phyloP scores from a whole-genome alignment of 805 yeast genomes.

The Kodamaea jinghongensis region DNA sequence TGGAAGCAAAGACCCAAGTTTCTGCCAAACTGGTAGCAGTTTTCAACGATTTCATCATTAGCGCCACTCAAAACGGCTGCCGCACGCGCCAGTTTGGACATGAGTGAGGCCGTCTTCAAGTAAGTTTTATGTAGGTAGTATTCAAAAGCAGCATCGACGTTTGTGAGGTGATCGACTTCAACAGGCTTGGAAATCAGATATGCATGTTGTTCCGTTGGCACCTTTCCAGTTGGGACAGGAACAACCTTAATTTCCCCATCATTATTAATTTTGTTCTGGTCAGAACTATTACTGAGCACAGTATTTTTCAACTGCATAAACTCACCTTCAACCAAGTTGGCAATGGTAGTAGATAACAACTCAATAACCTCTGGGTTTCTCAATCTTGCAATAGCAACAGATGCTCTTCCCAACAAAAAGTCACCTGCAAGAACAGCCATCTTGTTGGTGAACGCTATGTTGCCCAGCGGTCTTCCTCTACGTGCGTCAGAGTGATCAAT shows the following conservation, averaged over 20 bases:
- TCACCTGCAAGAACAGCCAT: constrained; percentile 98
- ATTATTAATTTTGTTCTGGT: constrained; percentile 46
- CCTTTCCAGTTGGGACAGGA: constrained; percentile 61
- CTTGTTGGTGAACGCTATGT: constrained; percentile 90
- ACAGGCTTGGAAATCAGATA: constrained; percentile 43
- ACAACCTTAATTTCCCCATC: constrained; percentile 44
- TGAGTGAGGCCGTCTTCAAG: constrained; percentile 88
- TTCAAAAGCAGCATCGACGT: constrained; percentile 88
- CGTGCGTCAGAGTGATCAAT: constrained; percentile 87
- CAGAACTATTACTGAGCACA: constrained; percentile 49
- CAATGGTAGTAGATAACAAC: constrained; percentile 91
- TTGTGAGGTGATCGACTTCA: constrained; percentile 55
- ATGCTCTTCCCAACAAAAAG: constrained; percentile 90
- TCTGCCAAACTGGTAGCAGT: constrained; percentile 87
- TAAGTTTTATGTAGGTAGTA: constrained; percentile 94
- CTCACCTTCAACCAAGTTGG: constrained; percentile 96
- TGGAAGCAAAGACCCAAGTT: constrained; percentile 95
- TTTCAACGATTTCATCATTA: constrained; percentile 68
- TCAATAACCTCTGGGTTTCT: constrained; percentile 98
- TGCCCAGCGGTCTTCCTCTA: constrained; percentile 88
- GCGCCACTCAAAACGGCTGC: constrained; percentile 93
- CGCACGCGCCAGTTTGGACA: constrained; percentile 90
- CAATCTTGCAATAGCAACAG: constrained; percentile 89
- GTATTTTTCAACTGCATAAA: constrained; percentile 98
- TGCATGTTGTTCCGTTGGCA: constrained; percentile 60